These are phyloP conservation scores for Lecanicillium sp. DNA, from an alignment of 2,329 filamentous ascomycete genomes.

Conservation along the genomic window DNA sequence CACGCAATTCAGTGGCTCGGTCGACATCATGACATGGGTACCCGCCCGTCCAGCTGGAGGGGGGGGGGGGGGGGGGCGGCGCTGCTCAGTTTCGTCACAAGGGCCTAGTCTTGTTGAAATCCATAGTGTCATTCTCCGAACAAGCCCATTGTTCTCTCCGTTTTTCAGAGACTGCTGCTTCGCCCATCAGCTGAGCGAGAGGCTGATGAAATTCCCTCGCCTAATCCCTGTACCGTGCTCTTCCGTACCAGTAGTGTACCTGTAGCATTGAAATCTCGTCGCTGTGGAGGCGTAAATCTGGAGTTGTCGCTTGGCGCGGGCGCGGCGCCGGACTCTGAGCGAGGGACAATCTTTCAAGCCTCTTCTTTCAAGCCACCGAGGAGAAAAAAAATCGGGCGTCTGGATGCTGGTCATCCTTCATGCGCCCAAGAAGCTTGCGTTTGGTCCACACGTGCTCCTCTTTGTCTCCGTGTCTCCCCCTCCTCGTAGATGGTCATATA, in stretches of 20 bases:
- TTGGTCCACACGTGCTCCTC: conserved; percentile 12
- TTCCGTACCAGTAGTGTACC: no score
- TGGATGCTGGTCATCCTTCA: neutral
- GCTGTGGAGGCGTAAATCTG: neutral
- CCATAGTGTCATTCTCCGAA: no score
- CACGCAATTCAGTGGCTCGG: conserved; percentile 15
- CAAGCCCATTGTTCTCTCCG: no score
- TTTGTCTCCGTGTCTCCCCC: neutral
- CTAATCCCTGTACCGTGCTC: no score
- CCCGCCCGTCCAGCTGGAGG: neutral
- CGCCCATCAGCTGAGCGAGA: no score
- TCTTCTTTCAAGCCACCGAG: conserved; percentile 6
- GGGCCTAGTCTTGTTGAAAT: no score
- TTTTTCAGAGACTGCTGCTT: no score
- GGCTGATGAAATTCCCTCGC: no score
- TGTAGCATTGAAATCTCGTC: no score
- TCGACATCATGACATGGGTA: conserved; percentile 12
- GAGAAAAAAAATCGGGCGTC: conserved; percentile 3
- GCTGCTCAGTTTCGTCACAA: neutral
- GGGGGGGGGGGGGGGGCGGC: neutral
- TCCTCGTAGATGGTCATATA: no score
- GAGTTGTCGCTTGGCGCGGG: conserved; percentile 9
- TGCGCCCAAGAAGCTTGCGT: conserved; percentile 4
- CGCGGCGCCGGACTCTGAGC: conserved; percentile 1
- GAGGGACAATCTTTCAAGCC: no score